A percentile compares a stretch with the other conserved stretches of the same genome.
phyloP scores from a whole-genome alignment of 106 monocot species.

The Dioscorea zingiberensis region DNA sequence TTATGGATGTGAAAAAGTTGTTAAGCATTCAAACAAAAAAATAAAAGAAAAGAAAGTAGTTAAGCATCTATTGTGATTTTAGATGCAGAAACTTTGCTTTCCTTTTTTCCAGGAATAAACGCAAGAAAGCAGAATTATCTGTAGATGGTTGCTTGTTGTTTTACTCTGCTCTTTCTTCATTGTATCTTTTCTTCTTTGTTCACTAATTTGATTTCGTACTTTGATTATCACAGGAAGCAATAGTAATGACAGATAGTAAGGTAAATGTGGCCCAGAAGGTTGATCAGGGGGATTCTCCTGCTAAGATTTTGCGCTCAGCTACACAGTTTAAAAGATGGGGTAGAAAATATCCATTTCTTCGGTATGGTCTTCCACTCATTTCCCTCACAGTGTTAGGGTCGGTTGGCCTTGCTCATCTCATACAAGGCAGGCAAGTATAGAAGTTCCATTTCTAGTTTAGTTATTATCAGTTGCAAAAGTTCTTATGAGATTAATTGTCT shows the following conservation, averaged over 20 bases:
- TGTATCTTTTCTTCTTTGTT: no score
- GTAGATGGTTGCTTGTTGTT: no score
- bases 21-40: no score
- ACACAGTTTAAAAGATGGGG: slow-evolving; percentile 83
- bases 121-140: no score
- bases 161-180: no score
- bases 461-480: not conserved
- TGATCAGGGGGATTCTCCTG: slow-evolving; percentile 12
- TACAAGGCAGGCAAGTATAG: slow-evolving; percentile 74
- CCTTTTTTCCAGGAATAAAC: no score
- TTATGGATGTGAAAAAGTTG: no score
- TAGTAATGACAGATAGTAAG: slow-evolving; percentile 4
- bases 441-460: not conserved
- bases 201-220: no score
- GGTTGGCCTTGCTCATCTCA: slow-evolving; percentile 82
- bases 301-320: slow-evolving; percentile 31
- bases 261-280: slow-evolving; percentile 7
- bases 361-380: slow-evolving; percentile 82
- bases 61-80: no score
- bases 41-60: no score
- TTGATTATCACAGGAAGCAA: slow-evolving; percentile 2
- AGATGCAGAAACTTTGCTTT: no score
- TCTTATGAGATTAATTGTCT: not conserved
- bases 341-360: slow-evolving; percentile 66
- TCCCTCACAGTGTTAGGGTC: slow-evolving; percentile 79